A percentile compares a stretch with the other conserved stretches of the same genome.
These are phyloP conservation scores for Sporisorium iseilematis-ciliati DNA, from an alignment of 1,284 basidiomycete species.

Conservation along the genomic window DNA sequence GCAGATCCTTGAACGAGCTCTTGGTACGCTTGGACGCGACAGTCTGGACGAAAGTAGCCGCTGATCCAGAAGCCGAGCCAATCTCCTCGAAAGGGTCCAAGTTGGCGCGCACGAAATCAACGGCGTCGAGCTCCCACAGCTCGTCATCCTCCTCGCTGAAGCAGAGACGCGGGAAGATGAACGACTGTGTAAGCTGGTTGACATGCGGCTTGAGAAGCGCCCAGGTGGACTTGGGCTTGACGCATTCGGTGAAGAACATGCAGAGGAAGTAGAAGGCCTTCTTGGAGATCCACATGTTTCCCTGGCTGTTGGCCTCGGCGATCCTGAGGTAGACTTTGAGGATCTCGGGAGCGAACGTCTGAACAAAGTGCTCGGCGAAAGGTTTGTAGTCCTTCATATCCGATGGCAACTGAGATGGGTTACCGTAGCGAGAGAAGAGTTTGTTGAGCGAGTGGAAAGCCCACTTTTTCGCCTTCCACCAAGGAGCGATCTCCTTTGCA, in stretches of 20 bases:
- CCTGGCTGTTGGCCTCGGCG: constrained; percentile 53
- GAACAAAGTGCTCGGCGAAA: constrained; percentile 65
- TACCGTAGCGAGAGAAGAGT: constrained; percentile 67
- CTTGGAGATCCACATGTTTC: constrained; percentile 59
- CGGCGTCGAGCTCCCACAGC: constrained; percentile 66
- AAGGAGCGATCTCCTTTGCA: constrained; percentile 41
- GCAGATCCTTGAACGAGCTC: constrained; percentile 60
- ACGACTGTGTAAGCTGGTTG: constrained; percentile 56
- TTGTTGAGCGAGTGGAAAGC: constrained; percentile 68
- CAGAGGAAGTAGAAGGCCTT: constrained; percentile 62
- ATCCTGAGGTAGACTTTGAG: constrained; percentile 67
- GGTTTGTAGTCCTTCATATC: constrained; percentile 66
- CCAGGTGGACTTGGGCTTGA: constrained; percentile 68
- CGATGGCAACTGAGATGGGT: constrained; percentile 64
- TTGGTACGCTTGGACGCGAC: constrained; percentile 65
- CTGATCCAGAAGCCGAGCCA: constrained; percentile 51
- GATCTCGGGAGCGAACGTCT: constrained; percentile 68
- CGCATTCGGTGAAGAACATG: constrained; percentile 65
- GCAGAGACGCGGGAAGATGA: constrained; percentile 67
- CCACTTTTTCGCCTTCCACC: constrained; percentile 70
- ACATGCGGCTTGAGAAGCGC: constrained; percentile 65
- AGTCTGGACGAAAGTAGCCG: constrained; percentile 56
- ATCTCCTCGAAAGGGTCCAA: constrained; percentile 65
- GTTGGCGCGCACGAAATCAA: constrained; percentile 65
- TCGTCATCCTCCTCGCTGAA: constrained; percentile 64